phyloP scores from a whole-genome alignment of 768 basidiomycete species.

The Nevesoporus exiguus region DNA sequence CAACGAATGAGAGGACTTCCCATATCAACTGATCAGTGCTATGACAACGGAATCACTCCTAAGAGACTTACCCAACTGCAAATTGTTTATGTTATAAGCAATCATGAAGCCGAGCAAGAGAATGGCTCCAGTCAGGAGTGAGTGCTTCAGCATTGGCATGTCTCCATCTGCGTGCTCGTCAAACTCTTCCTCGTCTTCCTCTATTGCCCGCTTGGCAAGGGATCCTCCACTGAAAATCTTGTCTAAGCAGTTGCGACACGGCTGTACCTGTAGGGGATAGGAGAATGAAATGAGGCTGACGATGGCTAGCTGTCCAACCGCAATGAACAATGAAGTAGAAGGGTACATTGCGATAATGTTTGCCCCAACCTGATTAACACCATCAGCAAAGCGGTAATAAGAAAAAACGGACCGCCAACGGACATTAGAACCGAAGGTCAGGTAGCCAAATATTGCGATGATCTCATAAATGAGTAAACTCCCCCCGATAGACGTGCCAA shows the following conservation, averaged over 20 bases:
- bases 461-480: slow-evolving; percentile 84
- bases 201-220: slow-evolving; percentile 35
- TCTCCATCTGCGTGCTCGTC: slow-evolving; percentile 57
- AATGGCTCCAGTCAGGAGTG: slow-evolving; percentile 64
- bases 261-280: slow-evolving; percentile 92
- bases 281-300: slow-evolving; percentile 87
- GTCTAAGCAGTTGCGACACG: slow-evolving; percentile 88
- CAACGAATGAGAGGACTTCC: slow-evolving; percentile 93
- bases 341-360: slow-evolving; percentile 97
- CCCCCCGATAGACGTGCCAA: slow-evolving; percentile 81
- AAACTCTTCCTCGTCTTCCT: slow-evolving; percentile 47
- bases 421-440: slow-evolving; percentile 89
- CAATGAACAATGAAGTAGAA: slow-evolving; percentile 86
- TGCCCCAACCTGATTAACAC: slow-evolving; percentile 65
- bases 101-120: slow-evolving; percentile 62
- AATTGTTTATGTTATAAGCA: slow-evolving; percentile 74
- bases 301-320: slow-evolving; percentile 90
- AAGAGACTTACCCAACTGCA: slow-evolving; percentile 62
- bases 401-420: slow-evolving; percentile 15
- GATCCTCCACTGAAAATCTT: slow-evolving; percentile 68
- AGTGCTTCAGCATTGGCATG: slow-evolving; percentile 67
- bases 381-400: background rate
- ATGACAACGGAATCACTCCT: background rate
- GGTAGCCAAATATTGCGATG: slow-evolving; percentile 84
- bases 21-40: slow-evolving; percentile 14